These are phyloP conservation scores for Batkoa obscura DNA, from an alignment of 371 early-diverging fungal species.

Conservation along the genomic window DNA sequence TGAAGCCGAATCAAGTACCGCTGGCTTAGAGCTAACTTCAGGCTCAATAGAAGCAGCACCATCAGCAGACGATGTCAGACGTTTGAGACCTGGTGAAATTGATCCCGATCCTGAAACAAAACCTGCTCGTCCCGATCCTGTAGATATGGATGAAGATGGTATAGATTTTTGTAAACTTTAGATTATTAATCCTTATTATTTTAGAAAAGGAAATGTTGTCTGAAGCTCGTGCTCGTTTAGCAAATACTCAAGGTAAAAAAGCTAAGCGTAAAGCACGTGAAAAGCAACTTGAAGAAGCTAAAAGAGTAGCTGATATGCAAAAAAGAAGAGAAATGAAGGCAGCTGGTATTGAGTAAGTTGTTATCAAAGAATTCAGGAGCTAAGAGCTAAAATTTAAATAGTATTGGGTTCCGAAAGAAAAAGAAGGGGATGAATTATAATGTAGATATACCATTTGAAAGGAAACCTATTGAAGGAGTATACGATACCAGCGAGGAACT, in stretches of 20 bases:
- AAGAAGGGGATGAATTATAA: slow-evolving; percentile 81
- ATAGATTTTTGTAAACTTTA: not conserved
- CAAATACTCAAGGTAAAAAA: slow-evolving; percentile 97
- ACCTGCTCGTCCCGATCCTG: slow-evolving; percentile 93
- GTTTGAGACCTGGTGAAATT: slow-evolving; percentile 85
- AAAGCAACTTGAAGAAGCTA: slow-evolving; percentile 86
- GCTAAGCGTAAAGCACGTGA: slow-evolving; percentile 97
- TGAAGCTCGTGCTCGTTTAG: slow-evolving; percentile 92
- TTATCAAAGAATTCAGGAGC: not conserved
- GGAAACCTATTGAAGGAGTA: slow-evolving; percentile 69
- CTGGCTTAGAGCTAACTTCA: slow-evolving; percentile 40
- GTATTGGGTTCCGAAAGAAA: slow-evolving; percentile 31
- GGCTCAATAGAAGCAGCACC: slow-evolving; percentile 47
- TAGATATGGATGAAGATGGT: slow-evolving; percentile 96
- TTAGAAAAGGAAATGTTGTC: slow-evolving; percentile 93
- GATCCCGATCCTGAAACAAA: slow-evolving; percentile 94
- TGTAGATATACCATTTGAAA: slow-evolving; percentile 88
- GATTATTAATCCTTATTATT: not conserved
- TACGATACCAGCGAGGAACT: slow-evolving; percentile 79
- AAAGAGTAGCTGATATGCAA: slow-evolving; percentile 73
- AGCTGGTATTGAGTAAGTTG: slow-evolving; percentile 58
- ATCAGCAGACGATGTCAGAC: slow-evolving; percentile 54
- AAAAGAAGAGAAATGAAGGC: slow-evolving; percentile 92
- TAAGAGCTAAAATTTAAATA: not conserved
- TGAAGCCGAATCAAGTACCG: slow-evolving; percentile 68